Percentiles rank a stretch among this genome's conserved stretches.
These are phyloP conservation scores for Colletotrichum sp. DNA, from an alignment of 2,329 filamentous ascomycete genomes.

Conservation along the genomic window DNA sequence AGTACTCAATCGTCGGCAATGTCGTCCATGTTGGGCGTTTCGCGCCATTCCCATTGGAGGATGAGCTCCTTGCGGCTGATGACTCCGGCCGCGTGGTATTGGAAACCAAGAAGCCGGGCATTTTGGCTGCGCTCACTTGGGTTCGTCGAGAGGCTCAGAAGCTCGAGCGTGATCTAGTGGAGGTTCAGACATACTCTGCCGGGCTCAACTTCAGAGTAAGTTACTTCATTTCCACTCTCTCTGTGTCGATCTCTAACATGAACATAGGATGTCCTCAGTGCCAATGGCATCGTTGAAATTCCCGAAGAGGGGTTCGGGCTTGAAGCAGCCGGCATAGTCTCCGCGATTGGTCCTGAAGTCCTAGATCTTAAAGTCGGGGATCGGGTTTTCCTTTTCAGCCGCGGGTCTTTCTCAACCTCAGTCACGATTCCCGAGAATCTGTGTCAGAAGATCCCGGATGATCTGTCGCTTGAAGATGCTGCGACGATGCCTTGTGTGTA, in stretches of 20 bases:
- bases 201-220: slow-evolving; percentile 20
- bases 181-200: slow-evolving; percentile 13
- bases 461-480: slow-evolving; percentile 29
- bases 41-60: slow-evolving; percentile 27
- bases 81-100: background rate
- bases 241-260: background rate
- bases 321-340: background rate
- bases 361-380: slow-evolving; percentile 20
- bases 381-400: slow-evolving; percentile 29
- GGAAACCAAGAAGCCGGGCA: background rate
- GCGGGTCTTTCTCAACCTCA: background rate
- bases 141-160: background rate
- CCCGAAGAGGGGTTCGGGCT: background rate
- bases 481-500: slow-evolving; percentile 33
- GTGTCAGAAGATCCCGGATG: slow-evolving; percentile 28
- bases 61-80: slow-evolving; percentile 22
- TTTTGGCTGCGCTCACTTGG: background rate
- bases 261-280: background rate
- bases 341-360: background rate
- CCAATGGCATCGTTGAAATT: background rate
- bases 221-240: background rate
- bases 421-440: background rate
- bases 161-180: slow-evolving; percentile 8
- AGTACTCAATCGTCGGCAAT: slow-evolving; percentile 32
- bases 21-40: slow-evolving; percentile 28